Conservation (phyloP, 495 filamentous ascomycete genomes). For the Daldinia loculata region DNA sequence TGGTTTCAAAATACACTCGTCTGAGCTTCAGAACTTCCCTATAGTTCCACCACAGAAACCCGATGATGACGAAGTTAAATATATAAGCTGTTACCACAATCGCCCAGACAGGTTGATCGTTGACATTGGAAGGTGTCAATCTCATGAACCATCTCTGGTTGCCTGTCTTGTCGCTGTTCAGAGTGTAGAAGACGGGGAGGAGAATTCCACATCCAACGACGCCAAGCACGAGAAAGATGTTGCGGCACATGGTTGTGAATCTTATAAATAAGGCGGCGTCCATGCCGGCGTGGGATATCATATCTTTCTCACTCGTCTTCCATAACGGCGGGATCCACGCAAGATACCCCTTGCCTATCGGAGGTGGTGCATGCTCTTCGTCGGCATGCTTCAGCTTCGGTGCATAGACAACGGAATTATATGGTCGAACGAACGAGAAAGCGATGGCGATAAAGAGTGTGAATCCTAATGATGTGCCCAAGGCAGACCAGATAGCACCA, state of each 20-base stretch:
- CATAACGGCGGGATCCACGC: constrained; percentile 85
- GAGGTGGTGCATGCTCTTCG: constrained; percentile 91
- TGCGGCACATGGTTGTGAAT: constrained; percentile 89
- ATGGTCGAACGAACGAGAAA: constrained; percentile 91
- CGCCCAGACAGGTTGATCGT: constrained; percentile 72
- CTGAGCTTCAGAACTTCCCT: constrained; percentile 72
- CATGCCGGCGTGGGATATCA: constrained; percentile 82
- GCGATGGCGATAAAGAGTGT: constrained; percentile 74
- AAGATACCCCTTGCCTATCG: constrained; percentile 83
- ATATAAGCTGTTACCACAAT: constrained; percentile 82
- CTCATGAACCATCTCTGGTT: constrained; percentile 55
- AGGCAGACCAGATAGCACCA: constrained; percentile 77
- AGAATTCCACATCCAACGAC: constrained; percentile 80
- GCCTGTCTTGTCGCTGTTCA: constrained; percentile 67
- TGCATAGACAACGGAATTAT: constrained; percentile 90
- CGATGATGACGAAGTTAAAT: constrained; percentile 77
- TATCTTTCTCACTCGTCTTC: constrained; percentile 74
- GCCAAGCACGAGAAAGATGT: constrained; percentile 79
- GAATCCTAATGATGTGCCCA: constrained; percentile 82
- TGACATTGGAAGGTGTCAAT: constrained; percentile 65
- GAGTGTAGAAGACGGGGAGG: constrained; percentile 80
- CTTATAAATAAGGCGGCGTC: constrained; percentile 92
- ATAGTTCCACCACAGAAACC: constrained; percentile 93
- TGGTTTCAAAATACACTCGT: constrained; percentile 81
- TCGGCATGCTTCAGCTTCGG: constrained; percentile 94